Evolutionary conservation across 495 filamentous ascomycete species (phyloP).

Genomic region (Parathielavia appendiculata): DNA sequence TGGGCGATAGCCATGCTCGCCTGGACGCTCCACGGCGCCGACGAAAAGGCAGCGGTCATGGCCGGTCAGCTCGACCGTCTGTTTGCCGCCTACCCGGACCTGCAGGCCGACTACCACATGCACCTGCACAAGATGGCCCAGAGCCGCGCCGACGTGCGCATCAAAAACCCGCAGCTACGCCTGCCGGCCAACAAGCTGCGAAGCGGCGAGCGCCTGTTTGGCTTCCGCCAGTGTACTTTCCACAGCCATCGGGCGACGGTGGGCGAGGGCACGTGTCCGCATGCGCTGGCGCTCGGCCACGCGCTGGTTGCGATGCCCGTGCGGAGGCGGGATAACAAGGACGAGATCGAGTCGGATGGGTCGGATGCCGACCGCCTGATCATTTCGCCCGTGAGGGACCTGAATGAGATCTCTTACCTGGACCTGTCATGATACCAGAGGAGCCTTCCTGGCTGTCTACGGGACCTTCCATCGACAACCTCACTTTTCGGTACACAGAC

Average conservation of each 20-base stretch:
- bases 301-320: background rate
- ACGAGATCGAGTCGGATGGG: constrained; percentile 17
- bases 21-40: constrained; percentile 36
- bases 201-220: constrained; percentile 45
- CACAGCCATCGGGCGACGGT: constrained; percentile 42
- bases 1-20: constrained; percentile 49
- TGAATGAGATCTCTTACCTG: constrained; percentile 27
- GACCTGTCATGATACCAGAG: constrained; percentile 22
- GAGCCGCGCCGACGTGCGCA: constrained; percentile 39
- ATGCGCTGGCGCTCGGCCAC: constrained; percentile 17
- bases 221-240: constrained; percentile 47
- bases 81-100: constrained; percentile 35
- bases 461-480: background rate
- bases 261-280: constrained; percentile 42
- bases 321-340: constrained; percentile 9
- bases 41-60: constrained; percentile 18
- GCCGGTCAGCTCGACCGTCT: constrained; percentile 32
- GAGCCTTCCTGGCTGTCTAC: background rate
- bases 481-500: too few species aligned
- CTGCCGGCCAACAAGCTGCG: constrained; percentile 41
- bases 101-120: constrained; percentile 39
- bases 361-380: constrained; percentile 22
- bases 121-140: constrained; percentile 41
- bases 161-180: constrained; percentile 48
- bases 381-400: constrained; percentile 25